Base-by-base conservation (phyloP, 2,329 filamentous ascomycete genomes). In the Cordyceps pruinosa region DNA sequence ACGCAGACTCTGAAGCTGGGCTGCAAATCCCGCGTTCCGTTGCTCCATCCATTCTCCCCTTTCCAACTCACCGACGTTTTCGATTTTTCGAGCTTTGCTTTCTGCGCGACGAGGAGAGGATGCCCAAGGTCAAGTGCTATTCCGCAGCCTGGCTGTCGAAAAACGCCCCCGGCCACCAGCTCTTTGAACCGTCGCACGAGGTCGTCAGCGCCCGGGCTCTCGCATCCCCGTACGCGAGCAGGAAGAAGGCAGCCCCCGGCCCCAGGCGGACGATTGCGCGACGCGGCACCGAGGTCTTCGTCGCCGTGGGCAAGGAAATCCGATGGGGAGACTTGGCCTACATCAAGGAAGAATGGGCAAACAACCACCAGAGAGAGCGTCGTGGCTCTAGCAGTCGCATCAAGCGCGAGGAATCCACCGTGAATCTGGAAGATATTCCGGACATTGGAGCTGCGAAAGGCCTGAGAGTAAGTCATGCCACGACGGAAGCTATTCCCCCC, bases 111-210 rank as follows among this genome's bases (percentile, higher is more conserved):
- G n/a, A 28, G 25, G 23, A 26, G 12, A 73, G 68, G 59, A 97
- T 97, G 93, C 89, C 90, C 37, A 91, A 88, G 72, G 84, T 96
- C 67, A 86, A 89, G 69, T 85, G 85, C 70, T 93, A 91, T 73
- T 92, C 90, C 66, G 91, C 93, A 57, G 78, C 85, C 64, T 99
- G 92, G 90, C 86, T 99, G 57, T 85, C 86, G 61, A 83, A 86
- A 66, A 87, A 88, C 51, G 85, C 85, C 55, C 85, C 89, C 21
- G 93, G 90, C 60, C 86, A 89, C 70, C 80, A 85, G 58, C 79
- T 97, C 66, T 97, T 97, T 73, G 79, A 77, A 60, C 74, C 80
- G 3, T 68, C 73, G 3, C 59, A 66, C 41, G 72, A 77, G 25
- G 68, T 72, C 26, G 61, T 64, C 44, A 69, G 70, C 56, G 68